phyloP scores from a whole-genome alignment of 2,329 filamentous ascomycete genomes.

The Hymenotorrendiella dingleyae region DNA sequence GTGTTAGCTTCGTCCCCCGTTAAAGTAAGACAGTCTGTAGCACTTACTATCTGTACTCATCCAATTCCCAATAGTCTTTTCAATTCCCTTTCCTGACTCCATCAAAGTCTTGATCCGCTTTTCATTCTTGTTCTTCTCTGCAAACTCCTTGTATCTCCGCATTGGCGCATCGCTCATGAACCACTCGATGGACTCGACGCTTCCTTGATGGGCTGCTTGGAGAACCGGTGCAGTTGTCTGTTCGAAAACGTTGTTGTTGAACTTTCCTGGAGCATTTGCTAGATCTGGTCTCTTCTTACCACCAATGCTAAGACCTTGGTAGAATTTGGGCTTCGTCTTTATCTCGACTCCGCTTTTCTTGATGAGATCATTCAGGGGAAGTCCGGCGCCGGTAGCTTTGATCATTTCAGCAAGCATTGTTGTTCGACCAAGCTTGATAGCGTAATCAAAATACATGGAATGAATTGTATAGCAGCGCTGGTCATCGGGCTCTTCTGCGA shows the following conservation, averaged over 20 bases:
- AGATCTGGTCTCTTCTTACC: conserved; percentile 71
- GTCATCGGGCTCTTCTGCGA: conserved; percentile 21
- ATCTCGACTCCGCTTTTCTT: conserved; percentile 59
- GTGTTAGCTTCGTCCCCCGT: conserved; percentile 12
- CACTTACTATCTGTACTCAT: conserved; percentile 52
- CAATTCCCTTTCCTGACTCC: conserved; percentile 55
- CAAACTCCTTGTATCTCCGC: conserved; percentile 63
- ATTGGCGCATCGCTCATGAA: conserved; percentile 67
- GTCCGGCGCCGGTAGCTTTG: conserved; percentile 57
- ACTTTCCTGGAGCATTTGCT: conserved; percentile 61
- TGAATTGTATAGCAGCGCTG: conserved; percentile 26
- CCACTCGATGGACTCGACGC: conserved; percentile 67
- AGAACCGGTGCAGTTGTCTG: conserved; percentile 53
- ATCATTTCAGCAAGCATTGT: conserved; percentile 60
- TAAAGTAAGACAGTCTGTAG: not conserved
- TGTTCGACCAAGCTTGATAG: conserved; percentile 44
- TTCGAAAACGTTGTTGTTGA: conserved; percentile 37
- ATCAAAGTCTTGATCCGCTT: conserved; percentile 55
- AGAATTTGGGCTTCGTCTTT: conserved; percentile 61
- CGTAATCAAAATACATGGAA: conserved; percentile 36
- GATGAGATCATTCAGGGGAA: conserved; percentile 62
- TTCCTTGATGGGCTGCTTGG: conserved; percentile 49
- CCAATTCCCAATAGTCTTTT: conserved; percentile 57
- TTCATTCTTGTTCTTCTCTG: conserved; percentile 55
- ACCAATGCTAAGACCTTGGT: conserved; percentile 71